Conservation (phyloP, 2,329 filamentous ascomycete genomes). For the Fusarium oxysporum region DNA sequence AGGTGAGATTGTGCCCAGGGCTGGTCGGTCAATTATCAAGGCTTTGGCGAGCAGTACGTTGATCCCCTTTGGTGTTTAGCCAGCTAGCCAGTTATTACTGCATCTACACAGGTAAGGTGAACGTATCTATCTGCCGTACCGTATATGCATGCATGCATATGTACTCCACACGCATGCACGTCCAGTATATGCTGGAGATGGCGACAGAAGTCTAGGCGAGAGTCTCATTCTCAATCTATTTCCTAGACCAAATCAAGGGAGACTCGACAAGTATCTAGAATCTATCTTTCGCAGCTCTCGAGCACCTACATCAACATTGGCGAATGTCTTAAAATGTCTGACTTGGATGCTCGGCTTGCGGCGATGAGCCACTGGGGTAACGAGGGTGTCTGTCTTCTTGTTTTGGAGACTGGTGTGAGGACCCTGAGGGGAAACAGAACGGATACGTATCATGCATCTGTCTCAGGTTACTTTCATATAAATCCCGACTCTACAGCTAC, state of each 20-base stretch:
- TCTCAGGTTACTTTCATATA: slow-evolving; percentile 5
- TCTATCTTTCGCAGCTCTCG: not conserved
- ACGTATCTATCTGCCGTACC: slow-evolving; percentile 19
- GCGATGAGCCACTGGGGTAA: slow-evolving; percentile 12
- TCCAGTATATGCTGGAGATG: not conserved
- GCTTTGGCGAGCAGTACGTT: slow-evolving; percentile 15
- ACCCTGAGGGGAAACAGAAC: slow-evolving; percentile 23
- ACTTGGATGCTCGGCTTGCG: slow-evolving; percentile 31
- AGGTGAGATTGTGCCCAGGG: slow-evolving; percentile 18
- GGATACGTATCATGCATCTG: slow-evolving; percentile 5
- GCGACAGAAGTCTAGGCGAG: slow-evolving; percentile 5
- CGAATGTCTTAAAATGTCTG: slow-evolving; percentile 24
- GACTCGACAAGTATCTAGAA: slow-evolving; percentile 3
- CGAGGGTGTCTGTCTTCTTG: slow-evolving; percentile 15
- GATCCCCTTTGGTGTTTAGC: slow-evolving; percentile 19
- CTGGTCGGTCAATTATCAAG: slow-evolving; percentile 19
- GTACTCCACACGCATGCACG: not conserved
- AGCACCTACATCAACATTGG: not conserved
- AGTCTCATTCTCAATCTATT: slow-evolving; percentile 5
- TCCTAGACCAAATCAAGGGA: slow-evolving; percentile 23
- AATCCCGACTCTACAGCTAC: not conserved
- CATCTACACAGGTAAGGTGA: slow-evolving; percentile 17
- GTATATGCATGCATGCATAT: slow-evolving; percentile 24
- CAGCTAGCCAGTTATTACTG: not conserved
- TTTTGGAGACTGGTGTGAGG: slow-evolving; percentile 16